Conservation (phyloP, 2,329 filamentous ascomycete species). For the Cladosporium phlei region DNA sequence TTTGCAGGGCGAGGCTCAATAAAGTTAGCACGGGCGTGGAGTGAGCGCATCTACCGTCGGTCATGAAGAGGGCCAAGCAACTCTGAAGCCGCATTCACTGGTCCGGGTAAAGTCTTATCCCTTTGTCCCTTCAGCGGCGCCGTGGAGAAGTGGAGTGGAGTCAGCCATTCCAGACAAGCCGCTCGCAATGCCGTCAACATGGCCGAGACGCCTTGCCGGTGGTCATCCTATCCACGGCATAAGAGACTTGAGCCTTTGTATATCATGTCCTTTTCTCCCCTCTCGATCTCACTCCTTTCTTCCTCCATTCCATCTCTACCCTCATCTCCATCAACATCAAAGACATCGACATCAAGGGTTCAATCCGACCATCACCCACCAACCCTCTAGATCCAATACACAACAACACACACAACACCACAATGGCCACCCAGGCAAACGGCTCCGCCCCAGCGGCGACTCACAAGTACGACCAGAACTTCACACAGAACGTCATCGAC, state of each 20-base stretch:
- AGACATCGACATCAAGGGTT: background rate
- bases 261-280: background rate
- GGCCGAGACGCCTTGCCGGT: background rate
- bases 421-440: slow-evolving; percentile 2
- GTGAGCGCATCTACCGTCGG: background rate
- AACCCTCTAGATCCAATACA: background rate
- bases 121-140: background rate
- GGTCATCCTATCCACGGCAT: background rate
- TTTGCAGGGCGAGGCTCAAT: background rate
- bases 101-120: background rate
- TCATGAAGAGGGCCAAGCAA: background rate
- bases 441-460: background rate
- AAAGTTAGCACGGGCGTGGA: background rate
- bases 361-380: background rate
- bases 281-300: background rate
- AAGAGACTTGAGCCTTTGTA: background rate
- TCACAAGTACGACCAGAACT: slow-evolving; percentile 64
- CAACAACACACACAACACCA: background rate
- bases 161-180: too few relatives aligned
- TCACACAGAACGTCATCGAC: slow-evolving; percentile 69
- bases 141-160: background rate
- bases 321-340: background rate
- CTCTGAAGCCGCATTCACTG: background rate
- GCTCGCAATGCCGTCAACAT: slow-evolving; percentile 1
- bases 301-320: background rate